phyloP scores from a whole-genome alignment of 78 protist genomes.

The Dictyostelium purpureum region DNA sequence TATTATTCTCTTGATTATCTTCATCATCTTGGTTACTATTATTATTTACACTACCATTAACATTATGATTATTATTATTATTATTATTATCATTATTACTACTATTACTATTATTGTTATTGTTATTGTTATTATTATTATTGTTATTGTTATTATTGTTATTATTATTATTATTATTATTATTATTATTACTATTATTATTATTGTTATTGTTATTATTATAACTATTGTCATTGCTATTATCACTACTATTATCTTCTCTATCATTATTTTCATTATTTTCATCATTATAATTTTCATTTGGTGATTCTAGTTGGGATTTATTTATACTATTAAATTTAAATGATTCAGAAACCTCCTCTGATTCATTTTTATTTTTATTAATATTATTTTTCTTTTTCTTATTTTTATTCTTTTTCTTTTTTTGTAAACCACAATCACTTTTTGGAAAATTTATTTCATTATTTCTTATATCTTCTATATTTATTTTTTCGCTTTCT shows the following conservation, averaged over 20 bases:
- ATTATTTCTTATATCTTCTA: too few relatives aligned
- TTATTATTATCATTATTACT: too few relatives aligned
- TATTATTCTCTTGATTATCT: too few relatives aligned
- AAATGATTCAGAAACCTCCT: background rate
- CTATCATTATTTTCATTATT: background rate
- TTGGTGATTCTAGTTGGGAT: background rate
- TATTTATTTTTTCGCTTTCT: background rate
- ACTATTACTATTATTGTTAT: too few relatives aligned
- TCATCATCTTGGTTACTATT: too few relatives aligned
- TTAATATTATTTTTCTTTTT: too few relatives aligned
- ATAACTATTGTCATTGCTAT: background rate
- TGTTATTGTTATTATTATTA: too few relatives aligned
- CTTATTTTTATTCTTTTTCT: too few relatives aligned
- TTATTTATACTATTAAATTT: too few relatives aligned
- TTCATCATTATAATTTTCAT: background rate
- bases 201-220: background rate
- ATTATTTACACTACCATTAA: too few relatives aligned
- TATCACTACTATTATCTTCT: background rate
- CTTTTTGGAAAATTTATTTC: background rate
- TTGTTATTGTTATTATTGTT: too few relatives aligned
- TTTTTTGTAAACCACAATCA: background rate
- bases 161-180: background rate
- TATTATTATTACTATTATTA: background rate
- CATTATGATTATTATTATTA: too few relatives aligned
- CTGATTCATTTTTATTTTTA: background rate